These are phyloP conservation scores for Wickerhamomyces chaumierensis DNA, from an alignment of 805 yeast species.

Conservation along the genomic window DNA sequence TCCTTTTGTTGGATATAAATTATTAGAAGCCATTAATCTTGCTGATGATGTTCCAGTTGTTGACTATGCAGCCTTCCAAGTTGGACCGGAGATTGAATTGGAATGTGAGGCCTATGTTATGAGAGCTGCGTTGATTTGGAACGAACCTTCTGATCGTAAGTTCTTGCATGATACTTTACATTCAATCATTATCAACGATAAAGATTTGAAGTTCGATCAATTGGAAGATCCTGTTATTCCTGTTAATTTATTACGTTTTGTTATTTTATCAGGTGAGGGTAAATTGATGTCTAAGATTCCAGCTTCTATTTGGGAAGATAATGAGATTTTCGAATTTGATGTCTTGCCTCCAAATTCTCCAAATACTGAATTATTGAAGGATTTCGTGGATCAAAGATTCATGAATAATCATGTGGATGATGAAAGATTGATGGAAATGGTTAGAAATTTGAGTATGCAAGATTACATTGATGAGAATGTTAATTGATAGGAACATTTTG, in stretches of 20 bases:
- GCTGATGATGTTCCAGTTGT: constrained; percentile 19
- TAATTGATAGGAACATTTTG: neutral
- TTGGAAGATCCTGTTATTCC: constrained; percentile 31
- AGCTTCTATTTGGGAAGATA: constrained; percentile 41
- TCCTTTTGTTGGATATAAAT: constrained; percentile 43
- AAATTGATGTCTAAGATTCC: constrained; percentile 66
- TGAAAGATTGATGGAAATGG: constrained; percentile 18
- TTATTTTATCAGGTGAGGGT: constrained; percentile 59
- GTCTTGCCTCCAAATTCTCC: constrained; percentile 54
- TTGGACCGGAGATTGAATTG: constrained; percentile 22
- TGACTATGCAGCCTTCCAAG: constrained; percentile 16
- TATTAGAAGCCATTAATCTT: constrained; percentile 36
- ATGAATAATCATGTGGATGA: constrained; percentile 14
- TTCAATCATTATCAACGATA: constrained; percentile 10
- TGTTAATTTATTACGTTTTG: constrained; percentile 52
- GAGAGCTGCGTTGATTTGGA: constrained; percentile 46
- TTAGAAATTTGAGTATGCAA: constrained; percentile 16
- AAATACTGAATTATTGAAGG: constrained; percentile 23
- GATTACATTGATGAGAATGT: constrained; percentile 9
- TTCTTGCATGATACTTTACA: constrained; percentile 36
- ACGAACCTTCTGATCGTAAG: constrained; percentile 30
- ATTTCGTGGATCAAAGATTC: constrained; percentile 22
- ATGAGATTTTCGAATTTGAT: constrained; percentile 61
- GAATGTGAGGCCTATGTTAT: constrained; percentile 48
- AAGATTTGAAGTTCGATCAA: constrained; percentile 6